These are phyloP conservation scores for Fraxinus anomala DNA, from an alignment of 257 asterid genomes.

Conservation along the genomic window DNA sequence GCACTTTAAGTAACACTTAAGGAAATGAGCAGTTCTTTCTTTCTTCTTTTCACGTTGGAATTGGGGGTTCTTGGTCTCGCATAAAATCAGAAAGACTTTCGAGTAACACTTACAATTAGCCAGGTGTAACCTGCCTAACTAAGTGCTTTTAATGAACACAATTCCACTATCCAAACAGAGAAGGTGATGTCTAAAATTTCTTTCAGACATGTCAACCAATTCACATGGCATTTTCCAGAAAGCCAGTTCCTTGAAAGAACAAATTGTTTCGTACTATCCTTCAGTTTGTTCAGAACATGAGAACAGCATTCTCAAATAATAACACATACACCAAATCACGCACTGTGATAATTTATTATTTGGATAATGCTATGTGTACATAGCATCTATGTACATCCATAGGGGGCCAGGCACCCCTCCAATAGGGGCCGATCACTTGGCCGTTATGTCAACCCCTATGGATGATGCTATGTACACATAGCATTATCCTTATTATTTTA, in stretches of 20 bases:
- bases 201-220: not conserved
- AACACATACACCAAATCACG: not conserved
- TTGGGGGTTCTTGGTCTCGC: not conserved
- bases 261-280: not conserved
- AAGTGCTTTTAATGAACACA: not conserved
- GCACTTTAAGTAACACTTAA: conserved; percentile 12
- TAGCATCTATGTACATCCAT: too few species aligned
- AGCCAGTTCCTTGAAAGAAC: not conserved
- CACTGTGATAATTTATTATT: not conserved
- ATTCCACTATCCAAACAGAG: not conserved
- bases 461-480: too few species aligned
- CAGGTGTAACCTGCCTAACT: not conserved
- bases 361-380: too few species aligned
- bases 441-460: too few species aligned
- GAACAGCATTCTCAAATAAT: conserved; percentile 13
- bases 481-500: not conserved
- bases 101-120: not conserved
- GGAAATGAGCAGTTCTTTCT: not conserved
- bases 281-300: not conserved
- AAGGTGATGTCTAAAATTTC: not conserved
- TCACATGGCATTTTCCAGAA: not conserved
- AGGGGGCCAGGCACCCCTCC: too few species aligned
- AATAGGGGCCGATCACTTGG: too few species aligned
- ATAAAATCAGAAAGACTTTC: not conserved
- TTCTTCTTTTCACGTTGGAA: not conserved